These are phyloP conservation scores for Beauveria australis DNA, from an alignment of 2,329 filamentous ascomycete species.

Conservation along the genomic window DNA sequence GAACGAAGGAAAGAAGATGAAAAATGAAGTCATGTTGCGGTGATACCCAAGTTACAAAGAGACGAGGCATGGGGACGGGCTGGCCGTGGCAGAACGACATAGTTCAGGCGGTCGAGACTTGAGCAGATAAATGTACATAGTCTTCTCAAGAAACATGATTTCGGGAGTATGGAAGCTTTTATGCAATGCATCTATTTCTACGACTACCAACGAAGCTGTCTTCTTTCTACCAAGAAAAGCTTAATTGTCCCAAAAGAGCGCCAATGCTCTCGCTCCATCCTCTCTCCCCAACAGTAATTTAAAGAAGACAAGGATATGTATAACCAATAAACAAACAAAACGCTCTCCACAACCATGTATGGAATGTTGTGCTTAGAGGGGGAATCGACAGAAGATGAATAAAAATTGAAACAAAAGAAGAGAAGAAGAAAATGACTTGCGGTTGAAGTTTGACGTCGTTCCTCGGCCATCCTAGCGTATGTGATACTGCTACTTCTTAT, in stretches of 20 bases:
- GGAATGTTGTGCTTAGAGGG: not conserved
- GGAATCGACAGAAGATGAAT: not conserved
- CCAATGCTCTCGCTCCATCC: not conserved
- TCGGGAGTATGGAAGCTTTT: not conserved
- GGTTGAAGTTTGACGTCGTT: too few species aligned
- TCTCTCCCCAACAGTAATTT: not conserved
- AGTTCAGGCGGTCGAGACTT: too few species aligned
- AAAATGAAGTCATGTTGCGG: too few species aligned
- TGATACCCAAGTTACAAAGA: too few species aligned
- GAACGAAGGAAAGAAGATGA: too few species aligned
- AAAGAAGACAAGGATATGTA: not conserved
- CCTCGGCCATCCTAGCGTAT: not conserved
- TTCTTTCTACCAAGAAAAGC: not conserved
- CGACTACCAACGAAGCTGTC: not conserved
- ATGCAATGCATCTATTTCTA: not conserved
- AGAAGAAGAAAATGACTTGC: not conserved
- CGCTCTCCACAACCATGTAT: not conserved
- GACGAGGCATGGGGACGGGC: too few species aligned
- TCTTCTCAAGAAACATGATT: too few species aligned
- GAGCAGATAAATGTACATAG: too few species aligned
- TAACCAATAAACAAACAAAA: not conserved
- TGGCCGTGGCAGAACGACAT: too few species aligned
- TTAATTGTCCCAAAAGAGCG: too few species aligned
- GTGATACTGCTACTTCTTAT: not conserved
- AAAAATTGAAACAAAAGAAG: not conserved